phyloP scores from a whole-genome alignment of 805 yeast genomes.

The Starmerella floricola region DNA sequence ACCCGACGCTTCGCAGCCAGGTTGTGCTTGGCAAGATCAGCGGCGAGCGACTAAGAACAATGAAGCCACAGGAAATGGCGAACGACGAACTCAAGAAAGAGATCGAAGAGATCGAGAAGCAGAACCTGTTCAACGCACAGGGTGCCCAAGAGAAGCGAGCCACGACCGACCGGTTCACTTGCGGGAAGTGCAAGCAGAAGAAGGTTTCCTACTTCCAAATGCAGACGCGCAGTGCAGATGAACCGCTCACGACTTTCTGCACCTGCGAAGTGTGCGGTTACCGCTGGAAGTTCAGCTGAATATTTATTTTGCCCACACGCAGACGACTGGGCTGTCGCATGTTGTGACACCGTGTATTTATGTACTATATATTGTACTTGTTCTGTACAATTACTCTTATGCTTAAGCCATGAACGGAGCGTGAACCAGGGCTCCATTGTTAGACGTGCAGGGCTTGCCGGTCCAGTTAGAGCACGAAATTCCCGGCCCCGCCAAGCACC shows the following conservation, averaged over 20 bases:
- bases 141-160: conserved; percentile 95
- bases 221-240: conserved; percentile 98
- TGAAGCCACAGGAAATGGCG: conserved; percentile 93
- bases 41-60: conserved; percentile 54
- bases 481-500: too few relatives aligned
- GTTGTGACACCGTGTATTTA: too few relatives aligned
- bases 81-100: conserved; percentile 81
- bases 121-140: conserved; percentile 89
- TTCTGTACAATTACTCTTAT: too few relatives aligned
- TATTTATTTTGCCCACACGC: not conserved
- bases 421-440: too few relatives aligned
- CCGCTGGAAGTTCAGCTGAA: conserved; percentile 90
- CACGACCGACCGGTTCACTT: conserved; percentile 88
- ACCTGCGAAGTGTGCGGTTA: conserved; percentile 96
- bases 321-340: too few relatives aligned
- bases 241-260: conserved; percentile 95
- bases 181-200: conserved; percentile 96
- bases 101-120: conserved; percentile 70
- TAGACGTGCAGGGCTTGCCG: too few relatives aligned
- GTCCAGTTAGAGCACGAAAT: too few relatives aligned
- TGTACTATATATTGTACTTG: too few relatives aligned
- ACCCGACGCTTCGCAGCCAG: conserved; percentile 67
- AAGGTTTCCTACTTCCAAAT: conserved; percentile 93
- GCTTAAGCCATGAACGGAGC: too few relatives aligned
- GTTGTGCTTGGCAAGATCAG: conserved; percentile 55